These are phyloP conservation scores for Podospora bellae-mahoneyi DNA, from an alignment of 495 filamentous ascomycete genomes.

Conservation along the genomic window DNA sequence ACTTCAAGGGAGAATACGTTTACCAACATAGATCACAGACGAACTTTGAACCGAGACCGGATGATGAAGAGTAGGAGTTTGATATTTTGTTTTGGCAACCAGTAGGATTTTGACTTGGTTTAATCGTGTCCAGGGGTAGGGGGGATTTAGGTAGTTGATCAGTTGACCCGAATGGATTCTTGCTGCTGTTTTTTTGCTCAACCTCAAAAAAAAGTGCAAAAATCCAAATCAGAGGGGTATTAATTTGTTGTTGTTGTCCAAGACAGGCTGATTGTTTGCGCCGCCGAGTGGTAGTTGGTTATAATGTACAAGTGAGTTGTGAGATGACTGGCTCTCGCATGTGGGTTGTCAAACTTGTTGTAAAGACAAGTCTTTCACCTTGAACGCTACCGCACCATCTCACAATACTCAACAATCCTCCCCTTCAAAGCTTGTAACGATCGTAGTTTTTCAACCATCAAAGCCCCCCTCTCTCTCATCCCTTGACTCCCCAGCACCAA, in stretches of 20 bases:
- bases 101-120: not conserved
- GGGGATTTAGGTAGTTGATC: not conserved
- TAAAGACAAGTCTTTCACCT: not conserved
- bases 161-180: not conserved
- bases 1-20: not conserved
- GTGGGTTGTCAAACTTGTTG: not conserved
- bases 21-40: constrained; percentile 44
- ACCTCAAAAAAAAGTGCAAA: not conserved
- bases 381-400: not conserved
- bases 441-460: not conserved
- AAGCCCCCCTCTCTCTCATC: not conserved
- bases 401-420: not conserved
- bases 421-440: constrained; percentile 3
- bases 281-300: not conserved
- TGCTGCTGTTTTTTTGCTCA: not conserved
- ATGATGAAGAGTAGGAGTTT: constrained; percentile 31
- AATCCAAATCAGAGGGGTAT: not conserved
- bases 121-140: not conserved
- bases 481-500: not conserved
- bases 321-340: not conserved
- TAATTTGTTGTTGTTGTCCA: not conserved
- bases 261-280: not conserved
- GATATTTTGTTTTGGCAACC: not conserved
- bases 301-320: not conserved
- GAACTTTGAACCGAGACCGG: constrained; percentile 68